phyloP scores from a whole-genome alignment of 2,329 filamentous ascomycete genomes.

The Paracamarosporium sp. region DNA sequence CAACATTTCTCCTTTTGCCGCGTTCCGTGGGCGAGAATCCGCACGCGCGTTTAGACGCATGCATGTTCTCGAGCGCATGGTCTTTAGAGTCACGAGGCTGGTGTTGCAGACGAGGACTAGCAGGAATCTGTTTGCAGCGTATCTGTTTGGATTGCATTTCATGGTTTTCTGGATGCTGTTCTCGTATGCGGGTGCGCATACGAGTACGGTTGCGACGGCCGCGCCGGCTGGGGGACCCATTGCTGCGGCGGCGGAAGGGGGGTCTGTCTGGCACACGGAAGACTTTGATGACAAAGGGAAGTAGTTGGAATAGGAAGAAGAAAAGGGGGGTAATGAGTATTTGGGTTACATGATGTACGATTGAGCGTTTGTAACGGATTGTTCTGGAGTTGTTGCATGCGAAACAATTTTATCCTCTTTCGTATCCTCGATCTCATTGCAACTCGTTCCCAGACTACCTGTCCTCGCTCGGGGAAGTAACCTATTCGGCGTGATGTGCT shows the following conservation, averaged over 20 bases:
- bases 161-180: conserved; percentile 88
- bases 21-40: conserved; percentile 92
- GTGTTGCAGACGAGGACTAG: conserved; percentile 89
- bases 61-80: conserved; percentile 86
- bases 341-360: no score
- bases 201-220: conserved; percentile 29
- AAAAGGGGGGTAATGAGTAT: no score
- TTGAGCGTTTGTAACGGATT: no score
- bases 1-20: conserved; percentile 93
- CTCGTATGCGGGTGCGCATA: conserved; percentile 74
- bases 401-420: no score
- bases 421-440: no score
- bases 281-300: conserved; percentile 44
- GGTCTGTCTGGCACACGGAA: conserved; percentile 44
- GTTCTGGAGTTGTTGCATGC: no score
- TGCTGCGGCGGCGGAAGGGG: conserved; percentile 30
- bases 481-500: background rate
- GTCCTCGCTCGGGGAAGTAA: no score
- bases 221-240: conserved; percentile 38
- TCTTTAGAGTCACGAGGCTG: conserved; percentile 90
- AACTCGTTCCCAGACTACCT: no score
- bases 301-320: no score
- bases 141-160: conserved; percentile 87
- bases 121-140: conserved; percentile 90
- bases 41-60: conserved; percentile 90